Conservation (phyloP, 2,329 filamentous ascomycete genomes). For the Xylaria sp. region DNA sequence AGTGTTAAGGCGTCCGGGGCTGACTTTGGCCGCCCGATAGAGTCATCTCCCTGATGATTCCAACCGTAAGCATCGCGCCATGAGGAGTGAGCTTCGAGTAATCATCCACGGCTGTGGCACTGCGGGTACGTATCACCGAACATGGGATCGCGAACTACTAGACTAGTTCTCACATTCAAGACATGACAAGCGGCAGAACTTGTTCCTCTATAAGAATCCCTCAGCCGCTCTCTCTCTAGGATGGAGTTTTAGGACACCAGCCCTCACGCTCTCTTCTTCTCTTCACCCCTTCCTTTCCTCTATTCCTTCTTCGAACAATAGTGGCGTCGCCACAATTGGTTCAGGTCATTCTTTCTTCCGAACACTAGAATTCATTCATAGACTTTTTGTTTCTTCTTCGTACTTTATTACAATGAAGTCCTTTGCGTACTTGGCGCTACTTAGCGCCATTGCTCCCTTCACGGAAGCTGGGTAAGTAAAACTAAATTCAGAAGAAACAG, state of each 20-base stretch:
- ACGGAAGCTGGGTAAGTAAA: conserved; percentile 32
- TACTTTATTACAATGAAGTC: conserved; percentile 36
- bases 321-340: conserved; percentile 26
- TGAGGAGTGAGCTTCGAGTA: conserved; percentile 37
- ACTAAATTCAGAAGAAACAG: neutral
- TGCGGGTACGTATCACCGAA: conserved; percentile 15
- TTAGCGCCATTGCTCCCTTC: conserved; percentile 38
- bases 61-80: conserved; percentile 35
- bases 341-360: conserved; percentile 23
- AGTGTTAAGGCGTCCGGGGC: conserved; percentile 23
- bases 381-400: conserved; percentile 11
- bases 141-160: conserved; percentile 23
- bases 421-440: conserved; percentile 38
- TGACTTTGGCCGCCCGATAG: conserved; percentile 20
- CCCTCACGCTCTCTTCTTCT: conserved; percentile 32
- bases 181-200: conserved; percentile 16
- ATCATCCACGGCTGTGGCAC: conserved; percentile 28
- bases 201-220: conserved; percentile 32
- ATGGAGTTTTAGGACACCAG: conserved; percentile 23
- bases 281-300: conserved; percentile 15
- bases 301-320: conserved; percentile 20
- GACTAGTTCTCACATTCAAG: conserved; percentile 5
- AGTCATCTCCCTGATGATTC: conserved; percentile 17
- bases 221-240: conserved; percentile 16
- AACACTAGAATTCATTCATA: conserved; percentile 26